Conservation (phyloP, 2,329 filamentous ascomycete species). For the Nannizziopsis arthrosporioides region DNA sequence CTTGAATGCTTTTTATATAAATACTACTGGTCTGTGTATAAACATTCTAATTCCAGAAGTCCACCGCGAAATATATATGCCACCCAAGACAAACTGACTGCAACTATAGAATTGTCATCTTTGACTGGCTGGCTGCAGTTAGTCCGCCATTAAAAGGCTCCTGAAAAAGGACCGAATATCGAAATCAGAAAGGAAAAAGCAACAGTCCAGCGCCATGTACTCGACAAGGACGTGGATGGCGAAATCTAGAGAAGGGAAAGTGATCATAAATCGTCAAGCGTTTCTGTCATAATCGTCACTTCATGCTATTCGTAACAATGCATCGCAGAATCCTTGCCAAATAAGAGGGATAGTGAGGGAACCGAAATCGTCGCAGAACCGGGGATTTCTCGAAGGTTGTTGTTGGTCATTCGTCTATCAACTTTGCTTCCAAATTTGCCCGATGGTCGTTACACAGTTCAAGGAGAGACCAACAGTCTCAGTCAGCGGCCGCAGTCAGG, state of each 20-base stretch:
- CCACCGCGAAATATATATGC: not conserved
- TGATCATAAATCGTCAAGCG: slow-evolving; percentile 11
- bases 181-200: not conserved
- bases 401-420: not conserved
- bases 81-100: not conserved
- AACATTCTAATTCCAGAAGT: too few species aligned
- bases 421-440: not conserved
- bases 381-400: not conserved
- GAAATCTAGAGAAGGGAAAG: slow-evolving; percentile 11
- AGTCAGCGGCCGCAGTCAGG: slow-evolving; percentile 5
- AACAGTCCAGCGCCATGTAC: slow-evolving; percentile 4
- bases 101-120: not conserved
- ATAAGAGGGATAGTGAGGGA: not conserved
- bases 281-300: slow-evolving; percentile 3
- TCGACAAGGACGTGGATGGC: slow-evolving; percentile 13
- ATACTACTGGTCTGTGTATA: too few species aligned
- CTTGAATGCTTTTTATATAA: too few species aligned
- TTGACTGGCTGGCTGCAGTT: not conserved
- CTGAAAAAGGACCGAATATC: slow-evolving; percentile 14
- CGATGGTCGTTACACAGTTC: not conserved
- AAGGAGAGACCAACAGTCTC: not conserved
- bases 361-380: not conserved
- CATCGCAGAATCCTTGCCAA: slow-evolving; percentile 8
- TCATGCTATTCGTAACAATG: slow-evolving; percentile 7
- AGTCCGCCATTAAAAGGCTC: not conserved